Conservation (phyloP, 1,284 basidiomycete genomes). For the Porodaedalea pini region DNA sequence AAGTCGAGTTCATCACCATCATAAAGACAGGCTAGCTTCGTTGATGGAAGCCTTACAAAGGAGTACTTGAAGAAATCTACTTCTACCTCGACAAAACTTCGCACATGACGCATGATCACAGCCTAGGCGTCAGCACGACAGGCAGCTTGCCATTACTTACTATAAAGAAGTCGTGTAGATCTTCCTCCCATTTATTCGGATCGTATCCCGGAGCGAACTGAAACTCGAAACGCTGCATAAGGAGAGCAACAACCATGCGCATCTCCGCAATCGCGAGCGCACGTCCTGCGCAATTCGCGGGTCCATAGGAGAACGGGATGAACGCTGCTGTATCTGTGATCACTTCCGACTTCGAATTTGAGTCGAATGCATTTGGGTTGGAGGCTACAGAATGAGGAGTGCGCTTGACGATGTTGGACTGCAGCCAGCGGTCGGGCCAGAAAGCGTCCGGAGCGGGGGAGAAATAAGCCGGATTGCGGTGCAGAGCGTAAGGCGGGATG, state of each 20-base stretch:
- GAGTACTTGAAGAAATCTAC: too few relatives aligned
- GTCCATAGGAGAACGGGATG: conserved; percentile 35
- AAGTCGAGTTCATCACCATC: too few relatives aligned
- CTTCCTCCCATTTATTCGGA: conserved; percentile 27
- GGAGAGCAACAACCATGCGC: conserved; percentile 27
- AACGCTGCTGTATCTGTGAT: conserved; percentile 37
- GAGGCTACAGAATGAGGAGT: background rate
- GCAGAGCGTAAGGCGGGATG: conserved; percentile 45
- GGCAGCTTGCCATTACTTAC: conserved; percentile 29
- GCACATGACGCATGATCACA: too few relatives aligned
- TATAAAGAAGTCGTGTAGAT: conserved; percentile 31
- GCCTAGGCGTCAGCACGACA: conserved; percentile 20
- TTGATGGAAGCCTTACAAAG: too few relatives aligned
- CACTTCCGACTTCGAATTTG: background rate
- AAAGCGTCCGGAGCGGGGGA: conserved; percentile 37
- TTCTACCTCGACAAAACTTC: too few relatives aligned
- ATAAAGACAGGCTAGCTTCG: too few relatives aligned
- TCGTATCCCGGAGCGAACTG: conserved; percentile 29
- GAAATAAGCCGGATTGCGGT: conserved; percentile 39
- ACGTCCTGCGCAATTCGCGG: conserved; percentile 35
- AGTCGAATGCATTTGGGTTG: background rate
- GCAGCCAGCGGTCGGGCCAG: conserved; percentile 42
- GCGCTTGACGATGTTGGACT: background rate
- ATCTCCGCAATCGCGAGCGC: conserved; percentile 33
- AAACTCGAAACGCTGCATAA: conserved; percentile 33